Conservation (phyloP, 306 rosid species). For the Cucurbita argyrosperma region DNA sequence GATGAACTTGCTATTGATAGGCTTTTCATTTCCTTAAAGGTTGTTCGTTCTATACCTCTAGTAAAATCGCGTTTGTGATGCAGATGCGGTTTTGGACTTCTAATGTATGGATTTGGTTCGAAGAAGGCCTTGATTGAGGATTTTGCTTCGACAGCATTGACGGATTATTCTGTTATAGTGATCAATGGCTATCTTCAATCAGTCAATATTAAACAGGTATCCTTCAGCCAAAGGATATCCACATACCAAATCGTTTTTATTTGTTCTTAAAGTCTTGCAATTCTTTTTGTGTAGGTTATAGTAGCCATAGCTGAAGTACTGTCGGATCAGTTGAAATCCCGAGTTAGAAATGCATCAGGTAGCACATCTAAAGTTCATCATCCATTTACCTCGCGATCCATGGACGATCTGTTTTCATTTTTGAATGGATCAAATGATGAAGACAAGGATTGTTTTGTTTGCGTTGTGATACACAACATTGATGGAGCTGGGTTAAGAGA, state of each 20-base stretch:
- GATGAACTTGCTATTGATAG: not conserved
- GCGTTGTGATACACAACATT: constrained; percentile 66
- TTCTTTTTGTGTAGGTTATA: constrained; percentile 36
- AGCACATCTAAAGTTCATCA: constrained; percentile 33
- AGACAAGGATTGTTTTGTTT: constrained; percentile 34
- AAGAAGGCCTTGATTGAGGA: constrained; percentile 78
- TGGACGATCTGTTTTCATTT: constrained; percentile 66
- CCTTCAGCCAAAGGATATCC: not conserved
- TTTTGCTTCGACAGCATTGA: constrained; percentile 58
- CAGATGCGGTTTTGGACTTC: constrained; percentile 67
- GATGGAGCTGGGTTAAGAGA: constrained; percentile 91
- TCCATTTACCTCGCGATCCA: constrained; percentile 49
- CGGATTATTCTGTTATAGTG: constrained; percentile 59
- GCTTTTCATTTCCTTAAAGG: not conserved
- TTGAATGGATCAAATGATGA: constrained; percentile 43
- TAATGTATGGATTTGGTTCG: constrained; percentile 95
- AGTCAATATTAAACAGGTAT: constrained; percentile 72
- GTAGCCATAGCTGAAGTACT: constrained; percentile 58
- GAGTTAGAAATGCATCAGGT: constrained; percentile 15
- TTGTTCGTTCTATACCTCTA: not conserved
- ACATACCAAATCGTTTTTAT: not conserved
- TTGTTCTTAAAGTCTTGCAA: not conserved
- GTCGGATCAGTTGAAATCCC: constrained; percentile 55
- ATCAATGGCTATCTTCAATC: constrained; percentile 83
- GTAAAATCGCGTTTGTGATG: not conserved